phyloP scores from a whole-genome alignment of 1,284 basidiomycete genomes.

The Malassezia globosa region DNA sequence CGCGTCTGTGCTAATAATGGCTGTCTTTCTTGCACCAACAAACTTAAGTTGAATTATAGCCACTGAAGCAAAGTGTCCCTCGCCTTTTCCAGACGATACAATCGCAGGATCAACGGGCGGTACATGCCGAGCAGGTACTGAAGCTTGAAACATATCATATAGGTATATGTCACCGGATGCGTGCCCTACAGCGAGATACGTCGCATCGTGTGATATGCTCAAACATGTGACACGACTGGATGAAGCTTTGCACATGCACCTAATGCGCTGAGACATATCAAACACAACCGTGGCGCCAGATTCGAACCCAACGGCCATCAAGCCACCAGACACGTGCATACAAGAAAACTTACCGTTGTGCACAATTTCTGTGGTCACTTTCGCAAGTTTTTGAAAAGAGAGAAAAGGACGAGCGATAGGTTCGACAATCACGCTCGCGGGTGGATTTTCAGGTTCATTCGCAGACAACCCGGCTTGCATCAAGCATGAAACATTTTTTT shows the following conservation, averaged over 20 bases:
- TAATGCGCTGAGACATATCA: conserved; percentile 71
- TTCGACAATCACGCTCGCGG: too few species aligned
- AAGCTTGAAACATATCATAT: conserved; percentile 66
- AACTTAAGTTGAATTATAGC: conserved; percentile 79
- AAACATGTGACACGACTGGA: conserved; percentile 62
- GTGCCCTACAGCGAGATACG: conserved; percentile 82
- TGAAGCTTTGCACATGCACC: conserved; percentile 56
- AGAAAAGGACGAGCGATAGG: conserved; percentile 15
- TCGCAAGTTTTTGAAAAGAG: neutral
- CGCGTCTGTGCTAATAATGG: conserved; percentile 81
- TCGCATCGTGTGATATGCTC: conserved; percentile 82
- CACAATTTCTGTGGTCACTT: conserved; percentile 2
- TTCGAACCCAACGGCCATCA: conserved; percentile 79
- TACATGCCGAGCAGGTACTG: conserved; percentile 56
- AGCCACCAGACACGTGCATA: conserved; percentile 64
- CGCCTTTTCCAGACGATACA: conserved; percentile 69
- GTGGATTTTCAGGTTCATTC: too few species aligned
- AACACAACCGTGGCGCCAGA: conserved; percentile 69
- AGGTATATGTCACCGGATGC: conserved; percentile 72
- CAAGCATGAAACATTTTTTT: too few species aligned
- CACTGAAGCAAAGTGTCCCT: conserved; percentile 79
- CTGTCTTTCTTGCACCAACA: conserved; percentile 85
- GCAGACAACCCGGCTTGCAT: too few species aligned
- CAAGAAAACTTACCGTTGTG: neutral
- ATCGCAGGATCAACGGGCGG: conserved; percentile 59